Evolutionary conservation across 345 rosid species (phyloP).

Genomic region (Erodium maritimum): DNA sequence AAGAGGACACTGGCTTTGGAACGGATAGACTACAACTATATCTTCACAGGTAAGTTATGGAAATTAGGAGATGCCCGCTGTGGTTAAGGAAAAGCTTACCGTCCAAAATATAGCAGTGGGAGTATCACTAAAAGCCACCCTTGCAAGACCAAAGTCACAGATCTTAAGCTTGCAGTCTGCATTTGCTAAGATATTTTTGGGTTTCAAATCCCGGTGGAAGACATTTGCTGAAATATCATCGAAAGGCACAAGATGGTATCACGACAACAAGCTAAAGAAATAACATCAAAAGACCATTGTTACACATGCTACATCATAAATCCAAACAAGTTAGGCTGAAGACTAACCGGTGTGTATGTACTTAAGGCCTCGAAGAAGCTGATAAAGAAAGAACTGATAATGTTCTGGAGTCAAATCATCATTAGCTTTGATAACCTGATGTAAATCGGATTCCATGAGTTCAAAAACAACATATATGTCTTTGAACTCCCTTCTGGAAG

Average conservation of each 20-base stretch:
- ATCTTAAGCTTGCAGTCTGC: conserved; percentile 94
- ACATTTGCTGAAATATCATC: conserved; percentile 54
- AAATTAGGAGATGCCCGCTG: background rate
- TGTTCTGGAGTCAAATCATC: conserved; percentile 89
- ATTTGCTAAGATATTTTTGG: conserved; percentile 87
- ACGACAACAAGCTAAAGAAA: background rate
- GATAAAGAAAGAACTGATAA: conserved; percentile 85
- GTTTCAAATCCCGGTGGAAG: conserved; percentile 87
- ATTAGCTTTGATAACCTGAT: conserved; percentile 88
- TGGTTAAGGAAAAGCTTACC: conserved; percentile 23
- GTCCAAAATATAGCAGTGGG: conserved; percentile 97
- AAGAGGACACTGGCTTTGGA: no score
- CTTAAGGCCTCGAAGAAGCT: conserved; percentile 89
- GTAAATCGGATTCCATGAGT: conserved; percentile 86
- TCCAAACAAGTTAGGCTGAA: no score
- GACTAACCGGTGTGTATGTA: conserved; percentile 83
- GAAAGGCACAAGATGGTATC: background rate
- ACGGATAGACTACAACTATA: background rate
- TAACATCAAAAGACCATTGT: background rate
- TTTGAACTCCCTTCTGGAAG: conserved; percentile 76
- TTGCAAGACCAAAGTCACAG: conserved; percentile 97
- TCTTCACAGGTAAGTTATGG: background rate
- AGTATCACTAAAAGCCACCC: conserved; percentile 89
- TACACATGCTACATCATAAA: no score
- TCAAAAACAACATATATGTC: conserved; percentile 87